These are phyloP conservation scores for Neonectria sp. DNA, from an alignment of 2,329 filamentous ascomycete genomes.

Conservation along the genomic window DNA sequence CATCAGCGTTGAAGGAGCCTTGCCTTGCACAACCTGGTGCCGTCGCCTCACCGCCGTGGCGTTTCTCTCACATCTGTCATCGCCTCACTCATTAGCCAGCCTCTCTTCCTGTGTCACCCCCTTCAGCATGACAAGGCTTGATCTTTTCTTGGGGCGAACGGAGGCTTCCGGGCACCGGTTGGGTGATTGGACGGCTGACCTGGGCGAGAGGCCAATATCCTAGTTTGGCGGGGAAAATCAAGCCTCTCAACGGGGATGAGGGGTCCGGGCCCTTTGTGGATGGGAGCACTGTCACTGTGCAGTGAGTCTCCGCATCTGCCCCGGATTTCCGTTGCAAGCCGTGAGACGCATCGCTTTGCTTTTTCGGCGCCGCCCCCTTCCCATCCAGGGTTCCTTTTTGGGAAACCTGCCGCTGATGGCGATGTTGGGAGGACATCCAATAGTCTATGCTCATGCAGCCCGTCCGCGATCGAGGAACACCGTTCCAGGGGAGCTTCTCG, in stretches of 20 bases:
- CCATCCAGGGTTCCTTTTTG: slow-evolving; percentile 11
- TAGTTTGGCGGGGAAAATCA: slow-evolving; percentile 6
- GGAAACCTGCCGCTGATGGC: slow-evolving; percentile 26
- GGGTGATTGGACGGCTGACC: slow-evolving; percentile 23
- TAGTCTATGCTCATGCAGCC: background rate
- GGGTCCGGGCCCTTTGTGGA: slow-evolving; percentile 24
- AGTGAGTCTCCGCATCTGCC: slow-evolving; percentile 29
- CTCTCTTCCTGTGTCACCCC: slow-evolving; percentile 7
- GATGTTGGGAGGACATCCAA: background rate
- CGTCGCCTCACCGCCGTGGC: slow-evolving; percentile 19
- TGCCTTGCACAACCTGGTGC: background rate
- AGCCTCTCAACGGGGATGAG: slow-evolving; percentile 12
- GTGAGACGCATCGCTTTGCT: slow-evolving; percentile 20
- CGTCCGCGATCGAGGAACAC: slow-evolving; percentile 13
- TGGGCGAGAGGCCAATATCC: slow-evolving; percentile 5
- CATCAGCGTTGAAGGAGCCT: slow-evolving; percentile 1
- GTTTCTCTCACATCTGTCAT: slow-evolving; percentile 8
- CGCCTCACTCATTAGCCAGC: slow-evolving; percentile 7
- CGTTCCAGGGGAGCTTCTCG: slow-evolving; percentile 14
- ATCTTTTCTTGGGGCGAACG: slow-evolving; percentile 12
- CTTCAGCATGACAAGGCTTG: slow-evolving; percentile 9
- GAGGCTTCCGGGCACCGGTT: slow-evolving; percentile 10
- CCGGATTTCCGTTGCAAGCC: slow-evolving; percentile 29
- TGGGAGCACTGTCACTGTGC: background rate
- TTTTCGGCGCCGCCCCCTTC: slow-evolving; percentile 6